Base-by-base conservation (phyloP, 768 basidiomycete species). In the Leccinellum luteum region DNA sequence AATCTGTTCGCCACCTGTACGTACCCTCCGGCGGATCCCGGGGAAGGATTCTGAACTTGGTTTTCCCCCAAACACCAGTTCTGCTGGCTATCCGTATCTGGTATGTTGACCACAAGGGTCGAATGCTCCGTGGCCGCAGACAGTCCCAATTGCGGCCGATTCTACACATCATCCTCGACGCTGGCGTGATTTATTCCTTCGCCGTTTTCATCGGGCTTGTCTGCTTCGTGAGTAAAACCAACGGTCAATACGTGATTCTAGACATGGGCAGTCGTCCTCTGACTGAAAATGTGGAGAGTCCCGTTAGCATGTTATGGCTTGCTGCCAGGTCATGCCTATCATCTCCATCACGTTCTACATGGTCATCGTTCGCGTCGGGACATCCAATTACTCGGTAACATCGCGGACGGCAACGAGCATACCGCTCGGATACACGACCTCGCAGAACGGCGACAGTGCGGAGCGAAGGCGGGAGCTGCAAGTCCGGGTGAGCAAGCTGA, bases 281-380 rank as follows among this genome's bases (percentile, higher is more conserved):
- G 15, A 2, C 13, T 13, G 7, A 32, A 23, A 32, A 23, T 21
- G 31, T 23, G 38, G 21, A 13, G 17, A 35, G 13, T 23, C 45
- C 5, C n/a, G 32, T n/a, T 57, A 14, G 50, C 1, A 51, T 1
- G n/a, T 34, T 4, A 19, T 7, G 6, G 1, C n/a, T 17, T 3
- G 13, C 43, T 25, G 25, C 10, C 30, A 63, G 61, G 45, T 63
- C 14, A 43, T 53, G 21, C 61, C 61, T 3, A 59, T 59, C 38
- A 54, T 63, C 27, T 32, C 61, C 32, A 58, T 63, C 51, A 63
- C 57, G 7, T 62, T 62, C 34, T 62, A 63, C 44, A 63, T 62
- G 61, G 61, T 63, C 35, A 62, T 62, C 17, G 45, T 62, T 13
- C 61, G 61, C 2, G 56, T 62, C 48, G 56, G 53, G 8, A 41